phyloP scores from a whole-genome alignment of 495 filamentous ascomycete species.

The Sabuloglossum arenarium region DNA sequence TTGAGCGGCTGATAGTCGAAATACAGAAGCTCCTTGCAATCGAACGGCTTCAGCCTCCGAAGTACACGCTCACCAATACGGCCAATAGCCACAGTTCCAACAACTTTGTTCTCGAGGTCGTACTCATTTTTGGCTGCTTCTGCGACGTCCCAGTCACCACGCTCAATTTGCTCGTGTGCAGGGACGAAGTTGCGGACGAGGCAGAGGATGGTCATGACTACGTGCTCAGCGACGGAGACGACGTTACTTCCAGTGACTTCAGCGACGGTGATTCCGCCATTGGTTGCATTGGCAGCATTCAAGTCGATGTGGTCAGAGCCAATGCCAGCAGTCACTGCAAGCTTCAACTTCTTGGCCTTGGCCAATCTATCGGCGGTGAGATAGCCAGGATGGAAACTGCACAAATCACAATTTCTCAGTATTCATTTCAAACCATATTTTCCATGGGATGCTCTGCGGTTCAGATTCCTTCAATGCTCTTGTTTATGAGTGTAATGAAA shows the following conservation, averaged over 20 bases:
- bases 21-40: constrained; percentile 99
- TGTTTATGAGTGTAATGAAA: constrained; percentile 6
- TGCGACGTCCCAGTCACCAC: constrained; percentile 88
- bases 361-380: constrained; percentile 88
- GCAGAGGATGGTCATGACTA: constrained; percentile 93
- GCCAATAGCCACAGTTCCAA: constrained; percentile 92
- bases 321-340: constrained; percentile 90
- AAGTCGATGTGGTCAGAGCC: constrained; percentile 97
- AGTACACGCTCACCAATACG: constrained; percentile 97
- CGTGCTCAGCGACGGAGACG: constrained; percentile 35
- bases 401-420: background rate
- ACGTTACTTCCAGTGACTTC: constrained; percentile 67
- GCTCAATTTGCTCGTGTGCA: constrained; percentile 79
- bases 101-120: constrained; percentile 92
- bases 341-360: constrained; percentile 96
- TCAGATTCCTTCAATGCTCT: no score
- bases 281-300: constrained; percentile 92
- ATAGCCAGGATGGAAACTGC: constrained; percentile 95
- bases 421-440: background rate
- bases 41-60: constrained; percentile 82
- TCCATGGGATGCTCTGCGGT: background rate
- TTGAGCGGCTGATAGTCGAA: constrained; percentile 94
- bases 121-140: constrained; percentile 93
- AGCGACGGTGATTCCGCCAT: constrained; percentile 90
- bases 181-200: constrained; percentile 97